These are phyloP conservation scores for Xanthoconium stramineum DNA, from an alignment of 768 basidiomycete species.

Conservation along the genomic window DNA sequence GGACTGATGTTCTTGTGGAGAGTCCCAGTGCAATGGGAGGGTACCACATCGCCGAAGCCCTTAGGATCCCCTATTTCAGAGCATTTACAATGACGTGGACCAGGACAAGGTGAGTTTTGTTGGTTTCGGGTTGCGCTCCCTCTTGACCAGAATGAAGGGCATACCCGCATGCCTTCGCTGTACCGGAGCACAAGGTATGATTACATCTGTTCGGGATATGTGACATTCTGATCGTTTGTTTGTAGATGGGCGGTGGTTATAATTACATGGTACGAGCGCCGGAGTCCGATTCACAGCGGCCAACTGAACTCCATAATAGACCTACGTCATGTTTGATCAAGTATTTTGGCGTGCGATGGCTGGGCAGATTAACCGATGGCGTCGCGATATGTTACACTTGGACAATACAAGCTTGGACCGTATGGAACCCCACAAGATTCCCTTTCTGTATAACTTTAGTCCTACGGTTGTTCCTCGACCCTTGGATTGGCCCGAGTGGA, in stretches of 20 bases:
- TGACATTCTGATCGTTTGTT: slow-evolving; percentile 16
- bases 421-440: slow-evolving; percentile 97
- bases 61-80: slow-evolving; percentile 89
- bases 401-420: slow-evolving; percentile 85
- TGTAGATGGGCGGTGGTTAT: slow-evolving; percentile 90
- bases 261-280: slow-evolving; percentile 86
- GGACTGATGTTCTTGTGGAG: slow-evolving; percentile 89
- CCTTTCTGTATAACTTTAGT: slow-evolving; percentile 97
- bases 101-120: slow-evolving; percentile 61
- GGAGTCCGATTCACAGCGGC: neutral
- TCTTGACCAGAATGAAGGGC: slow-evolving; percentile 46
- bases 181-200: slow-evolving; percentile 86
- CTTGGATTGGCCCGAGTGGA: slow-evolving; percentile 99
- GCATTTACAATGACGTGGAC: slow-evolving; percentile 99
- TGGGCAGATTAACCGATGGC: slow-evolving; percentile 94
- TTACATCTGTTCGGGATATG: neutral
- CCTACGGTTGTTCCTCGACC: slow-evolving; percentile 88
- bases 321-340: slow-evolving; percentile 97
- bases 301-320: slow-evolving; percentile 39
- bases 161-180: slow-evolving; percentile 97
- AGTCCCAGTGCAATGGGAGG: slow-evolving; percentile 98
- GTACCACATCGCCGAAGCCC: slow-evolving; percentile 93
- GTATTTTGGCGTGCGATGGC: slow-evolving; percentile 96
- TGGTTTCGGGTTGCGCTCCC: neutral
- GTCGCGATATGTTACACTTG: slow-evolving; percentile 71